phyloP scores from a whole-genome alignment of 2,329 filamentous ascomycete species.

The Aspergillus spinulosporus region DNA sequence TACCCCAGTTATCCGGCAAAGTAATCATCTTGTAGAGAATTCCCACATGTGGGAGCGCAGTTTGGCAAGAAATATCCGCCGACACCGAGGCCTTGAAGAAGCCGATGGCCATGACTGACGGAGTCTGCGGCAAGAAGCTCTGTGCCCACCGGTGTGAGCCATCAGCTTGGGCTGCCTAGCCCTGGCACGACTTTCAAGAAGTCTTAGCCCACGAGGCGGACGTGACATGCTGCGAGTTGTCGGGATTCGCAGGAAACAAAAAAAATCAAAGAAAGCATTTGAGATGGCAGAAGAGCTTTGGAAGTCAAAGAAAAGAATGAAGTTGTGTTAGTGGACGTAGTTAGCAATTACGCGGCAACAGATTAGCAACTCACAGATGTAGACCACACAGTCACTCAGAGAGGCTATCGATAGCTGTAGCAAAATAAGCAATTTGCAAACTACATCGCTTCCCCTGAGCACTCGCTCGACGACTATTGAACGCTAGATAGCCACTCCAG shows the following conservation, averaged over 20 bases:
- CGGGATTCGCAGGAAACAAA: too few relatives aligned
- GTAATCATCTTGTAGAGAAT: background rate
- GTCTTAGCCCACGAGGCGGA: background rate
- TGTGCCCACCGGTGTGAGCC: background rate
- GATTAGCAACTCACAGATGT: conserved; percentile 15
- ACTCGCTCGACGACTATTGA: too few relatives aligned
- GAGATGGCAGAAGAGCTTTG: background rate
- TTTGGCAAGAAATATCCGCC: background rate
- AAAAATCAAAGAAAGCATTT: background rate
- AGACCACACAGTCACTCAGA: conserved; percentile 15
- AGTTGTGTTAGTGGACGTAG: background rate
- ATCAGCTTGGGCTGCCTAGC: background rate
- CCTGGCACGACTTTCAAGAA: background rate
- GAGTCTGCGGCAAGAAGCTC: background rate
- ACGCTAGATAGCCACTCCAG: too few relatives aligned
- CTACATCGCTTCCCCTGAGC: too few relatives aligned
- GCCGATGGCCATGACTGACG: background rate
- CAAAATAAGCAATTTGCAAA: too few relatives aligned
- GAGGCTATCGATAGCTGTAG: too few relatives aligned
- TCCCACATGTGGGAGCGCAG: background rate
- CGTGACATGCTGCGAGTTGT: background rate
- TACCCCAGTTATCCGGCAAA: background rate
- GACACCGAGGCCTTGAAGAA: background rate
- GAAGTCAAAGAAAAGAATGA: conserved; percentile 7
- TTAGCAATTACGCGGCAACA: conserved; percentile 18